Conservation (phyloP, 2,329 filamentous ascomycete genomes). For the Chalara sp. region DNA sequence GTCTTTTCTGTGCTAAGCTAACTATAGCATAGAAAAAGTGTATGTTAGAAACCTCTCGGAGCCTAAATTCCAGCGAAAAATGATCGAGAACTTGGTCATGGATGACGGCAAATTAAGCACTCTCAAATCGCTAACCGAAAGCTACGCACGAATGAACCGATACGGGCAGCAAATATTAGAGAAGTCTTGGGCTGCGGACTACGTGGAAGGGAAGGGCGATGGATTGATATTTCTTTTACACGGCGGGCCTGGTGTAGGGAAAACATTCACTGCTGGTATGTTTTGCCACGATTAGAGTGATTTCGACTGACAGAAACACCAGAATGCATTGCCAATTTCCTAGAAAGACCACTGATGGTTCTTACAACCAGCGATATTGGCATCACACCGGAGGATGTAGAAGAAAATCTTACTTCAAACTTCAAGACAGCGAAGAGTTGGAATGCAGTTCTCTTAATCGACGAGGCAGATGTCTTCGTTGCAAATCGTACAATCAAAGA, state of each 20-base stretch:
- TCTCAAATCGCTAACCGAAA: conserved; percentile 17
- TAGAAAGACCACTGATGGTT: conserved; percentile 25
- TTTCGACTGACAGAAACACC: background rate
- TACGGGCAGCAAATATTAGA: conserved; percentile 8
- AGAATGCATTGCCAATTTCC: conserved; percentile 30
- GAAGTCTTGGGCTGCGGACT: conserved; percentile 3
- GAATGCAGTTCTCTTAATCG: conserved; percentile 42
- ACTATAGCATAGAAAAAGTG: too few relatives aligned
- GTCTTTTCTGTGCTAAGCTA: too few relatives aligned
- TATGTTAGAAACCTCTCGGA: conserved; percentile 19
- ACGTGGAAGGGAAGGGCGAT: conserved; percentile 3
- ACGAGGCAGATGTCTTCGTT: conserved; percentile 45
- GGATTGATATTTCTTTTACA: conserved; percentile 7
- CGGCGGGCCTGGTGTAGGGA: conserved; percentile 7
- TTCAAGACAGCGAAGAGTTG: conserved; percentile 42
- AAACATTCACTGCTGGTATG: conserved; percentile 26
- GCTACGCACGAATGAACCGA: conserved; percentile 4
- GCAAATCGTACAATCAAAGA: conserved; percentile 24
- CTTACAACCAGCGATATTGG: conserved; percentile 25
- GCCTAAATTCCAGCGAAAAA: conserved; percentile 11
- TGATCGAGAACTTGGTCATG: conserved; percentile 20
- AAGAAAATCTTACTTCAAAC: conserved; percentile 35
- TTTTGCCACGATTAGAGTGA: too few relatives aligned
- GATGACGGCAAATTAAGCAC: conserved; percentile 15
- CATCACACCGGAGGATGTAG: conserved; percentile 24